phyloP scores from a whole-genome alignment of 148 eudicot genomes.

The Selenicereus undatus region DNA sequence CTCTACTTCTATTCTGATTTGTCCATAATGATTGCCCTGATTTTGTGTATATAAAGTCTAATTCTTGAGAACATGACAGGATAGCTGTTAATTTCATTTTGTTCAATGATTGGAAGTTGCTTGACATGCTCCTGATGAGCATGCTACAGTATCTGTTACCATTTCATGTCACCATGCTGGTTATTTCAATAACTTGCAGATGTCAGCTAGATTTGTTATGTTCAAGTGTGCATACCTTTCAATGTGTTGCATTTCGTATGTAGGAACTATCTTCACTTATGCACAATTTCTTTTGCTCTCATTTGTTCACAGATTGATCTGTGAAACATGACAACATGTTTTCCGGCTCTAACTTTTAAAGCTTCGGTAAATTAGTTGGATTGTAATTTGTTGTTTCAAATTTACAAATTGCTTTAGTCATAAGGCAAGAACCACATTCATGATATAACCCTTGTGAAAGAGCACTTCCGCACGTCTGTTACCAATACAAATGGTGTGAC shows the following conservation, averaged over 20 bases:
- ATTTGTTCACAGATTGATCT: not conserved
- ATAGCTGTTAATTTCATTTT: not conserved
- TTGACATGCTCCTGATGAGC: not conserved
- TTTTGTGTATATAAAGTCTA: not conserved
- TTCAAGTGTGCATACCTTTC: not conserved
- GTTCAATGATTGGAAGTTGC: not conserved
- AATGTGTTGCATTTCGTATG: not conserved
- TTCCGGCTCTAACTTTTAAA: too few species aligned
- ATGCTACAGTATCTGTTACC: not conserved
- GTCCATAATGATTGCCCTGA: not conserved
- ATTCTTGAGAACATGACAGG: not conserved
- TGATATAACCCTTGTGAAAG: not conserved
- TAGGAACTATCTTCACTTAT: not conserved
- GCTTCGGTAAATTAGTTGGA: too few species aligned
- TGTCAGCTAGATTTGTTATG: not conserved
- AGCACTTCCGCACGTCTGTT: not conserved
- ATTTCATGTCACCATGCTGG: too few species aligned
- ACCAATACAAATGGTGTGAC: not conserved
- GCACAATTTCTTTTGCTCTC: not conserved
- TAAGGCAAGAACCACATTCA: too few species aligned
- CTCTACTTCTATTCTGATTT: not conserved
- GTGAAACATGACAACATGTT: not conserved
- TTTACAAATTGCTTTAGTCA: not conserved
- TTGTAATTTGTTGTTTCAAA: too few species aligned
- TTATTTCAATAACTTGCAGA: not conserved